Evolutionary conservation across 1,284 basidiomycete species (phyloP), one percentile per base, ranked within the genome.

Genomic region (Cryptococcus hybrid): DNA sequence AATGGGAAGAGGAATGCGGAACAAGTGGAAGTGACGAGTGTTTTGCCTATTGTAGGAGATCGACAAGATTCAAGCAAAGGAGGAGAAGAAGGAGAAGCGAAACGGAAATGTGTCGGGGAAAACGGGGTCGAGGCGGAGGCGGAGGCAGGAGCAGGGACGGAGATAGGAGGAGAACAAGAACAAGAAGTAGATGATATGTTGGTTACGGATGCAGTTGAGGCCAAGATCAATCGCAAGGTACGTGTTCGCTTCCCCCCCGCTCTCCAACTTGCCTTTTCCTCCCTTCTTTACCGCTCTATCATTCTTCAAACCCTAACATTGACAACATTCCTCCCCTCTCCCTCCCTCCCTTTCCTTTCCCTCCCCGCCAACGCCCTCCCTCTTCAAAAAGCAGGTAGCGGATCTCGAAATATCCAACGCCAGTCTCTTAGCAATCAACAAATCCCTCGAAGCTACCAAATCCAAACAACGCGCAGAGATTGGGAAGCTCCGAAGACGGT

Each of bases 351-450:
- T 18, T 18, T 18, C 18, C 18, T 30, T 4, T 18, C 18, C 18
- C 18, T 18, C 18, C 18, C 30, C 30, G 30, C 30, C 18, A 18
- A 18, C 18, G 18, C 18, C 18, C 18, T 55, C 30, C 50, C 39
- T 36, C 7, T 39, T 24, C 7, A 24, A 39, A 42, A 30, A 18
- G 18, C 59, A 76, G 74, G 68, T 76, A 44, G 75, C 75, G 12
- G 76, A 78, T 60, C 56, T 78, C 1, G 75, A 76, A 42, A 78
- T 78, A 48, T 73, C 70, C 8, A 78, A 78, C 55, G 66, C 71
- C 7, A 73, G 70, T 46, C 58, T 78, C 30, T 55, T 78, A 52
- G 70, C 72, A 12, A 76, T 78, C 65, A 78, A 78, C 57, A 68
- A 69, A 34, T 67, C 64, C 8, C 61, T 78, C 3, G 76, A 78